phyloP scores from a whole-genome alignment of 1,139 yeast species.

The Magnusiomyces suaveolens region DNA sequence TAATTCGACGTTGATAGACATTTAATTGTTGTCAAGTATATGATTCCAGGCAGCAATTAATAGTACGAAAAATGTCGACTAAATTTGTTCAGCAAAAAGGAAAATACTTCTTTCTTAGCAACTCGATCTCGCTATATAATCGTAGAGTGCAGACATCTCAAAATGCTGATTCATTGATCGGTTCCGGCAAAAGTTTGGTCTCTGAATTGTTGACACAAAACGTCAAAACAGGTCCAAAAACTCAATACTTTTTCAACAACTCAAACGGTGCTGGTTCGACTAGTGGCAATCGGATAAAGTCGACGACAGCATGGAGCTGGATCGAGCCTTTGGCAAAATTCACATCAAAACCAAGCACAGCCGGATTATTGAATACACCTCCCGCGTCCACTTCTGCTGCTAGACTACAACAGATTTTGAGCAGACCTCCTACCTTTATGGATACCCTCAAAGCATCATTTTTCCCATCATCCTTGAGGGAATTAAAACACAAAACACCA shows the following conservation, averaged over 20 bases:
- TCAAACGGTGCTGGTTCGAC: background rate
- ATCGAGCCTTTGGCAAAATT: background rate
- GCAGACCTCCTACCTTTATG: constrained; percentile 3
- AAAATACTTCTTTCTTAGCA: constrained; percentile 11
- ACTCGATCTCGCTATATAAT: constrained; percentile 5
- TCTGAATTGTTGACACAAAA: constrained; percentile 6
- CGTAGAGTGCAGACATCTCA: background rate
- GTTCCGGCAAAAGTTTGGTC: background rate
- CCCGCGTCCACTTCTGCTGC: background rate
- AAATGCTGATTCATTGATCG: too few relatives aligned
- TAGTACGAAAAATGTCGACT: background rate
- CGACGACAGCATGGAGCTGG: background rate
- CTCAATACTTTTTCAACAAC: background rate
- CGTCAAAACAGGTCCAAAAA: background rate
- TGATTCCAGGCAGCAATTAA: background rate
- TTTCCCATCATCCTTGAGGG: constrained; percentile 10
- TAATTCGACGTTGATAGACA: too few relatives aligned
- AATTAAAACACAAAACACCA: background rate
- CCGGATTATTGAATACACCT: background rate
- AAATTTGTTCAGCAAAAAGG: constrained; percentile 11
- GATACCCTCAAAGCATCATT: constrained; percentile 10
- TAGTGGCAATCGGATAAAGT: background rate
- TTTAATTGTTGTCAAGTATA: too few relatives aligned
- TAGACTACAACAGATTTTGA: background rate
- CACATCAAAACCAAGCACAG: background rate